These are phyloP conservation scores for Saccharomycopsis schoenii DNA, from an alignment of 805 yeast species.

Conservation along the genomic window DNA sequence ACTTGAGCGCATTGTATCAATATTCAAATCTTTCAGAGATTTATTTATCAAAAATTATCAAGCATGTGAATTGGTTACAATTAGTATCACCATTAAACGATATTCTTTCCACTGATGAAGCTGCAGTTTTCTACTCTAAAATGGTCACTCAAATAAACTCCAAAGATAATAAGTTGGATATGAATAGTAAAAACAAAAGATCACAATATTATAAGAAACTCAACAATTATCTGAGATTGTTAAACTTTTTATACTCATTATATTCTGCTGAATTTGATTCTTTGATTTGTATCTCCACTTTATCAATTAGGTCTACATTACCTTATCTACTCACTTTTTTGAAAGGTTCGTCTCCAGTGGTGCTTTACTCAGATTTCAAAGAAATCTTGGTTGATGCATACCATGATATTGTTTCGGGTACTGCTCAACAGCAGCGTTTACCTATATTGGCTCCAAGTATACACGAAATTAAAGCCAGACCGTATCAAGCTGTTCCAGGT, in stretches of 20 bases:
- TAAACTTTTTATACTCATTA: constrained; percentile 41
- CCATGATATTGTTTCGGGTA: constrained; percentile 52
- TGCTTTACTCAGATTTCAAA: constrained; percentile 71
- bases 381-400: constrained; percentile 71
- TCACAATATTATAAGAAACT: constrained; percentile 59
- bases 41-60: constrained; percentile 43
- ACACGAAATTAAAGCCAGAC: constrained; percentile 71
- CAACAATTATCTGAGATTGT: constrained; percentile 27
- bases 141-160: constrained; percentile 29
- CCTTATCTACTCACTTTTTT: constrained; percentile 52
- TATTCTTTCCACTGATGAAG: constrained; percentile 11
- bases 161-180: constrained; percentile 26
- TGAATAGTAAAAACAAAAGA: constrained; percentile 24
- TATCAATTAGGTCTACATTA: constrained; percentile 57
- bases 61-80: constrained; percentile 69
- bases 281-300: constrained; percentile 60
- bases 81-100: constrained; percentile 62
- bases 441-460: constrained; percentile 76
- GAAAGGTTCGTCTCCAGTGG: constrained; percentile 83
- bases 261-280: constrained; percentile 58
- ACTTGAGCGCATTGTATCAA: constrained; percentile 51
- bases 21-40: constrained; percentile 55
- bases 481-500: constrained; percentile 89
- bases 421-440: constrained; percentile 21
- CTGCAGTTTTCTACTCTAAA: constrained; percentile 3